Evolutionary conservation across 78 protist species (phyloP).

Genomic region (Guillardia theta): DNA sequence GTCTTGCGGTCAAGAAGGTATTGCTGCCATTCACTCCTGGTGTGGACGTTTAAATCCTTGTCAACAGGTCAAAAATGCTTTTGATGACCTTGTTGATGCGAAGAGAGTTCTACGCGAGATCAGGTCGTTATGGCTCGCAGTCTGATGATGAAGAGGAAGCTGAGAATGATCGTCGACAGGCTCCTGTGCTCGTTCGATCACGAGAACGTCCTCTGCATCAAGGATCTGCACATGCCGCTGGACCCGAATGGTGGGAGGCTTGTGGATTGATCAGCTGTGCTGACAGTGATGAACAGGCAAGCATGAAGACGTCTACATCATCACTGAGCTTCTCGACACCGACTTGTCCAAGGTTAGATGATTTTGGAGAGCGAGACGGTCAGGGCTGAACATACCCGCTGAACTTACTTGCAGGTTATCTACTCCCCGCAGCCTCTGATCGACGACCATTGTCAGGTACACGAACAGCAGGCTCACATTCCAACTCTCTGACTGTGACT

Average conservation of each 20-base stretch:
- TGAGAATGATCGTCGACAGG: too few relatives aligned
- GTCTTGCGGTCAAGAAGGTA: conserved; percentile 13
- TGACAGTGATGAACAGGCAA: too few relatives aligned
- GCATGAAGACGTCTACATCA: conserved; percentile 19
- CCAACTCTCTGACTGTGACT: too few relatives aligned
- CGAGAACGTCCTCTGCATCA: conserved; percentile 1
- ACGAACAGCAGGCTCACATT: too few relatives aligned
- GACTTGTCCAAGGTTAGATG: neutral
- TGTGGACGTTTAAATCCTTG: too few relatives aligned
- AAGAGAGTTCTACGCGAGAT: conserved; percentile 13
- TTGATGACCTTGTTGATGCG: neutral
- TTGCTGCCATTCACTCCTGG: too few relatives aligned
- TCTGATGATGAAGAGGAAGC: too few relatives aligned
- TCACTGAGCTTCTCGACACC: conserved; percentile 3
- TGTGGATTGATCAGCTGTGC: too few relatives aligned
- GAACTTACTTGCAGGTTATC: neutral
- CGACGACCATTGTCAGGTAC: conserved; percentile 44
- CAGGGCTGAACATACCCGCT: too few relatives aligned
- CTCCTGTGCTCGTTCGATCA: conserved; percentile 17
- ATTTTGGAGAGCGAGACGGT: too few relatives aligned
- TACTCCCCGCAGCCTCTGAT: conserved; percentile 24
- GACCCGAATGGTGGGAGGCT: neutral
- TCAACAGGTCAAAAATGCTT: conserved; percentile 8
- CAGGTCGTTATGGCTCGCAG: too few relatives aligned
- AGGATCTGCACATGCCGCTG: neutral